These are phyloP conservation scores for Sporobolomyces pararoseus DNA, from an alignment of 768 basidiomycete species.

Conservation along the genomic window DNA sequence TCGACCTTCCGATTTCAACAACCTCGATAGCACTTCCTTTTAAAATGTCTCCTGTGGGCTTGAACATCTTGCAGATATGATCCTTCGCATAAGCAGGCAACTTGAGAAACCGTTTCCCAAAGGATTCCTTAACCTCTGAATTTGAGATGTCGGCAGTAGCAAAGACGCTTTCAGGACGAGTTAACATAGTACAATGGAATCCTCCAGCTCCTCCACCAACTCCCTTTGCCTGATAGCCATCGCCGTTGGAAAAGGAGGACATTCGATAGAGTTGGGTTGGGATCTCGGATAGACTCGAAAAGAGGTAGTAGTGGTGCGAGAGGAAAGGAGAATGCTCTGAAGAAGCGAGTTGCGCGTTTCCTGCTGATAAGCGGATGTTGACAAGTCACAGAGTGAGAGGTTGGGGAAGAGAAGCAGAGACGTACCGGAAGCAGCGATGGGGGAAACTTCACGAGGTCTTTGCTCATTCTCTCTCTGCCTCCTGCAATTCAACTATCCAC, in stretches of 20 bases:
- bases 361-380: neutral
- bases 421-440: neutral
- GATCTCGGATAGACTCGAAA: neutral
- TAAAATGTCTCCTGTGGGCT: too few relatives aligned
- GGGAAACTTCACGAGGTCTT: neutral
- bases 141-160: too few relatives aligned
- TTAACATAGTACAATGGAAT: neutral
- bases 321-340: neutral
- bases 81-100: too few relatives aligned
- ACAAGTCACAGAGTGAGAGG: neutral
- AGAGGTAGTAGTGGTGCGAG: neutral
- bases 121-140: too few relatives aligned
- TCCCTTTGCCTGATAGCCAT: neutral
- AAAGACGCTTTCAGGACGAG: too few relatives aligned
- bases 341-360: neutral
- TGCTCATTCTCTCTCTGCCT: neutral
- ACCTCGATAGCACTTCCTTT: too few relatives aligned
- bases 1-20: too few relatives aligned
- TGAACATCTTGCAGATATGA: too few relatives aligned
- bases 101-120: too few relatives aligned
- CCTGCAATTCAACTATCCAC: neutral
- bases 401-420: neutral
- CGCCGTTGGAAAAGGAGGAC: constrained; percentile 1
- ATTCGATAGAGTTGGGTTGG: too few relatives aligned
- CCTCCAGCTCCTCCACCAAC: neutral